Conservation (phyloP, 2,329 filamentous ascomycete species). For the Coniella vitis region DNA sequence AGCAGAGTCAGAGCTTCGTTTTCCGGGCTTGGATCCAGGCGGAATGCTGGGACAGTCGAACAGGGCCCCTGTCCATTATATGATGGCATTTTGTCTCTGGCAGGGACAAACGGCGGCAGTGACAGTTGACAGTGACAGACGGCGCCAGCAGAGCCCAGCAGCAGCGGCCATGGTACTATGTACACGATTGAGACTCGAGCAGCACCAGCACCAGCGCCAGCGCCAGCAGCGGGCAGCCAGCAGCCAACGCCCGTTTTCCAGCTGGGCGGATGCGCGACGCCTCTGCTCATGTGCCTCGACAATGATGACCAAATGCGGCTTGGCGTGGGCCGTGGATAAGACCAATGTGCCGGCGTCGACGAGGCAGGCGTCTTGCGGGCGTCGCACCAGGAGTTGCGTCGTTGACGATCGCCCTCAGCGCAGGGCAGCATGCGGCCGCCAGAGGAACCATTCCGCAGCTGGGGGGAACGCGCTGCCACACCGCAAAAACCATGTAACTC, state of each 20-base stretch:
- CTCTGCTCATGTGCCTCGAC: constrained; percentile 12
- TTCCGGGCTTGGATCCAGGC: no score
- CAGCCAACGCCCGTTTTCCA: not conserved
- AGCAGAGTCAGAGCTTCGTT: no score
- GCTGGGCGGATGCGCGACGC: not conserved
- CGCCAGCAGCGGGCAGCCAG: not conserved
- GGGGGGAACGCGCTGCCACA: not conserved
- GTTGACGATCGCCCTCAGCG: not conserved
- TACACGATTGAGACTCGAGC: no score
- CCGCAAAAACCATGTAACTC: not conserved
- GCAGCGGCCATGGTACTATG: not conserved
- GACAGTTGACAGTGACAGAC: not conserved
- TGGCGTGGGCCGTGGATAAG: not conserved
- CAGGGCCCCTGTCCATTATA: no score
- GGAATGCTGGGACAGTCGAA: no score
- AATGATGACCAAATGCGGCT: constrained; percentile 4
- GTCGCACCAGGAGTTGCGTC: not conserved
- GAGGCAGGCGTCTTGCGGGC: not conserved
- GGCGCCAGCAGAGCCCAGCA: not conserved
- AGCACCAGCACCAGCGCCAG: no score
- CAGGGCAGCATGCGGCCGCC: not conserved
- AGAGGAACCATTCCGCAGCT: not conserved
- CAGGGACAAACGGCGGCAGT: not conserved
- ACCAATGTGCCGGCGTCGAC: not conserved
- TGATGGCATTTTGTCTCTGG: no score